Percentiles rank a stretch among this genome's conserved stretches.
Evolutionary conservation across 495 filamentous ascomycete genomes (phyloP).

Genomic region (Chaetomidium leptoderma): DNA sequence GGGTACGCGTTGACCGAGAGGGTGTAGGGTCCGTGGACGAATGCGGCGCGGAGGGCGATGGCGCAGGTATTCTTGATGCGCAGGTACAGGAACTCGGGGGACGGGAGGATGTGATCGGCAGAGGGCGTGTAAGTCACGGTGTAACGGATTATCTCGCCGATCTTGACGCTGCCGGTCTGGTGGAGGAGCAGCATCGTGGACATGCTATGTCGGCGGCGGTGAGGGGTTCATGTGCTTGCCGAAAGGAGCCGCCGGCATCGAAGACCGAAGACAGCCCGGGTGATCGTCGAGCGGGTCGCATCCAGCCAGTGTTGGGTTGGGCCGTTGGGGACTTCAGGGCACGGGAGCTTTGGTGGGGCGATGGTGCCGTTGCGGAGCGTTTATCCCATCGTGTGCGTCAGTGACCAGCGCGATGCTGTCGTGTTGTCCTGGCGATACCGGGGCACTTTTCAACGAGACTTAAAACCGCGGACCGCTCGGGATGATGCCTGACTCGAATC

Average conservation of each 20-base stretch:
- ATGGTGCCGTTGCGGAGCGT: neutral
- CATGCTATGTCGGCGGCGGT: conserved; percentile 3
- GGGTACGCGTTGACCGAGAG: conserved; percentile 82
- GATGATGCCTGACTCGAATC: neutral
- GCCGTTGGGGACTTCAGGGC: no score
- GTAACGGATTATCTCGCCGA: conserved; percentile 88
- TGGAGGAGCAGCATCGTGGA: conserved; percentile 78
- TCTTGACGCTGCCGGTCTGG: conserved; percentile 82
- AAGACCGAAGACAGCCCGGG: neutral
- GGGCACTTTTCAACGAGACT: no score
- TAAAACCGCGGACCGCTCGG: neutral
- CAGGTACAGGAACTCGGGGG: conserved; percentile 71
- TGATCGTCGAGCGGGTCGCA: neutral
- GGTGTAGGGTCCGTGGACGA: conserved; percentile 92
- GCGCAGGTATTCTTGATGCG: conserved; percentile 89
- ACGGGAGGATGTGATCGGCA: conserved; percentile 77
- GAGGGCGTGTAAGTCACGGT: conserved; percentile 92
- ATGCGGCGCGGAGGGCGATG: conserved; percentile 85
- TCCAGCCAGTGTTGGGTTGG: neutral
- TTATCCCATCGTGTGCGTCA: conserved; percentile 11
- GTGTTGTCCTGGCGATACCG: neutral
- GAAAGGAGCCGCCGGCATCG: conserved; percentile 2
- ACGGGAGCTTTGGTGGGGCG: conserved; percentile 2
- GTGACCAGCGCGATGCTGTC: neutral
- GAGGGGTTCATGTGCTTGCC: neutral